Base-by-base conservation (phyloP, 1,139 yeast species). In the Pichia sorboxylosa region DNA sequence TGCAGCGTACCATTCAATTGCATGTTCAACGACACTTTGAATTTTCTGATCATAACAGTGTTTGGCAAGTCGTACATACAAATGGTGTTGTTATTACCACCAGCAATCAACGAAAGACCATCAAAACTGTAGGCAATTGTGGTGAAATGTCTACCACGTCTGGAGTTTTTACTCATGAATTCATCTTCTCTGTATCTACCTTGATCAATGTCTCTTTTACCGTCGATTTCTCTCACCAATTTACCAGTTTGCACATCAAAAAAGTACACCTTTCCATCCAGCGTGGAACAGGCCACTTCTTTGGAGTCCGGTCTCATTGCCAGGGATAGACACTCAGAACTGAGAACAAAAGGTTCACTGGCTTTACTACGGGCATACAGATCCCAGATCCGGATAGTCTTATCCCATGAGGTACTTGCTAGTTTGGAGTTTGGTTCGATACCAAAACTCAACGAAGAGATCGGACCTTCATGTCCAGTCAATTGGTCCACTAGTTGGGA, bases 341-440 rank as follows among this genome's bases (percentile, higher is more conserved):
- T 72, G 20, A 84, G 72, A 47, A 81, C 85, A 47, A 90, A 72
- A 5, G 98, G 97, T 56, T 90, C 99, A 30, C 83, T 93, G 30
- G 74, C 76, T 50, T 77, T 85, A 1, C 84, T 68, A 45, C 94
- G 70, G 7, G 87, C 80, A 54, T 90, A 90, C 28, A 90, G 74
- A 51, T 78, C 81, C 99, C 99, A 90, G 10, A 90, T 65, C 46
- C 98, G 66, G 10, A 87, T 78, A 2, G 97, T 84, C 47, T 79
- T 81, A 58, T 90, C 99, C 99, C 99, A 92, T 18, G 94, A 80
- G 2, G 95, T 93, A 37, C 92, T 78, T 3, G 94, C 97, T 37
- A 90, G 63, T 9, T 77, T 66, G 1, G 54, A 46, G 4, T 64
- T 63, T 40, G 71, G 76, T 51, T 85, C 96, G 11, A 62, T 63